phyloP scores from a whole-genome alignment of 2,329 filamentous ascomycete genomes.

The Scolecobasidium constrictum region DNA sequence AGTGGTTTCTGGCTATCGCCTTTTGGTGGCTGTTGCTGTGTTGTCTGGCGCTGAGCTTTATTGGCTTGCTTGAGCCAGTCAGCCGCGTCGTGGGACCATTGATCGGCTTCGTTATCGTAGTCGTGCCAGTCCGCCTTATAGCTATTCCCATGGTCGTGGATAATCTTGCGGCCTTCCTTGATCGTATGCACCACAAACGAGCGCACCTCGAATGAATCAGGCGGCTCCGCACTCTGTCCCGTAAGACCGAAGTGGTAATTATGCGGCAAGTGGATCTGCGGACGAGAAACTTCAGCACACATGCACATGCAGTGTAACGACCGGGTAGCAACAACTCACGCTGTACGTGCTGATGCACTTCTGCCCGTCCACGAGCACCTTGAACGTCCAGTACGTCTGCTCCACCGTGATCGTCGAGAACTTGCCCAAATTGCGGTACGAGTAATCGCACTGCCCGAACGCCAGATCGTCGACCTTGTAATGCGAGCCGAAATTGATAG shows the following conservation, averaged over 20 bases:
- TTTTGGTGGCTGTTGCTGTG: neutral
- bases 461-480: constrained; percentile 71
- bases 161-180: neutral
- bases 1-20: neutral
- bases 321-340: constrained; percentile 20
- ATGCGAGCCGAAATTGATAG: constrained; percentile 65
- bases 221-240: constrained; percentile 78
- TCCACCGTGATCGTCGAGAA: constrained; percentile 73
- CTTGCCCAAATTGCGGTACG: constrained; percentile 83
- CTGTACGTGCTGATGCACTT: constrained; percentile 74
- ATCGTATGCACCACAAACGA: constrained; percentile 61
- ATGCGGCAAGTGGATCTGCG: constrained; percentile 62
- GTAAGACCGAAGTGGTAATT: constrained; percentile 82
- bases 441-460: constrained; percentile 85
- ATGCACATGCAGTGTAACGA: constrained; percentile 10
- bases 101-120: constrained; percentile 13
- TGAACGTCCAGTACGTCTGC: constrained; percentile 51
- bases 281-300: no score
- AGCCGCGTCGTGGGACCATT: constrained; percentile 12
- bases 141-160: neutral
- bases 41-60: neutral
- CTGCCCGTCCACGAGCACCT: constrained; percentile 69
- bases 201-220: constrained; percentile 90
- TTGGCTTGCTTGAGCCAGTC: constrained; percentile 22
- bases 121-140: neutral